Conservation (phyloP, 2,329 filamentous ascomycete species). For the Arthrocladium fulminans region DNA sequence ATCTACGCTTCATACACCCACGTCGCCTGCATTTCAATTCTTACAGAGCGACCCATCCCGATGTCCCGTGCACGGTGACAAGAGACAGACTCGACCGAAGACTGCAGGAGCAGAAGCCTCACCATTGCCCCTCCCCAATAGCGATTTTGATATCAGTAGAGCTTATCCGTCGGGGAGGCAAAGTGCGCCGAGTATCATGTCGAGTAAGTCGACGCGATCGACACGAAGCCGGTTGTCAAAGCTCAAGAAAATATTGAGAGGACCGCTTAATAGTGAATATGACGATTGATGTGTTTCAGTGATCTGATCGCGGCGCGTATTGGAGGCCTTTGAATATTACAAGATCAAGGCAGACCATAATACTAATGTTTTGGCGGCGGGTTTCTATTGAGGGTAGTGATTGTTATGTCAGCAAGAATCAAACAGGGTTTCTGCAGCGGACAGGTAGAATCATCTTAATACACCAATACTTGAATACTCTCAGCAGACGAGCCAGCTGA, state of each 20-base stretch:
- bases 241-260: not conserved
- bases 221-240: slow-evolving; percentile 2
- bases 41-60: not conserved
- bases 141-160: not conserved
- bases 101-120: not conserved
- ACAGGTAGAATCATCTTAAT: too few species aligned
- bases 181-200: slow-evolving; percentile 2
- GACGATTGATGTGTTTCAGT: not conserved
- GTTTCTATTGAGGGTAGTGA: too few species aligned
- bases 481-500: too few species aligned
- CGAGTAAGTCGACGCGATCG: slow-evolving; percentile 1
- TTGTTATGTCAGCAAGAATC: too few species aligned
- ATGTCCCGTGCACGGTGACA: not conserved
- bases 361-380: too few species aligned
- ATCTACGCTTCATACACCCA: not conserved
- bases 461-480: too few species aligned
- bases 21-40: not conserved
- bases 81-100: not conserved
- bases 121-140: not conserved
- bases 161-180: not conserved
- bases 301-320: not conserved
- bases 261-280: not conserved
- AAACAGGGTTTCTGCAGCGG: too few species aligned
- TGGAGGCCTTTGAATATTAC: too few species aligned
- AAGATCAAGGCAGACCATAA: too few species aligned